Evolutionary conservation across 371 early-diverging fungal species (phyloP).

Genomic region (Mortierella sp.): DNA sequence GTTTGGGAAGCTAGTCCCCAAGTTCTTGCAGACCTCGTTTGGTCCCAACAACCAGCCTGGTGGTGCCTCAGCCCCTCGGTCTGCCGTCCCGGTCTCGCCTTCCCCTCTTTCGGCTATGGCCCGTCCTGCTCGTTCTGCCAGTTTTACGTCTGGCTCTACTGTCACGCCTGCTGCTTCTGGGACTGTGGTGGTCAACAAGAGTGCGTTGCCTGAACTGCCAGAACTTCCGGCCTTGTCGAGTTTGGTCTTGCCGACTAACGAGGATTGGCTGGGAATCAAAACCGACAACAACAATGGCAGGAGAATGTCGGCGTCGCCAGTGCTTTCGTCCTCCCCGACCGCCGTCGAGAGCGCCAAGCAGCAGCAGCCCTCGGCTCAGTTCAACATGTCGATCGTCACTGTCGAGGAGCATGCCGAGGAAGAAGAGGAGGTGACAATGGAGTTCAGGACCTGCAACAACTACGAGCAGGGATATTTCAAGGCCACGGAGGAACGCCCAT

Average conservation of each 20-base stretch:
- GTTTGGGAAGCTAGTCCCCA: conserved; percentile 51
- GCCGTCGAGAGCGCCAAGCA: not conserved
- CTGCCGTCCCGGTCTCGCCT: conserved; percentile 16
- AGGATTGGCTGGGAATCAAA: not conserved
- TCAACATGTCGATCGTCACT: not conserved
- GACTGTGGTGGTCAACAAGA: not conserved
- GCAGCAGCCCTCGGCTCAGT: not conserved
- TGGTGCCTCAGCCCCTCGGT: conserved; percentile 13
- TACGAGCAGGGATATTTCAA: not conserved
- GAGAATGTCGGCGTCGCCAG: not conserved
- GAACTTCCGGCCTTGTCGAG: not conserved
- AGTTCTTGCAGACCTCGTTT: conserved; percentile 41
- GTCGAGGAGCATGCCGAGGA: not conserved
- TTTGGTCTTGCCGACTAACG: not conserved
- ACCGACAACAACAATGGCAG: not conserved
- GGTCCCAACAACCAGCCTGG: conserved; percentile 10
- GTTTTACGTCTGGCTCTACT: conserved; percentile 11
- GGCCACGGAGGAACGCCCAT: not conserved
- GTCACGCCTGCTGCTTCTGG: not conserved
- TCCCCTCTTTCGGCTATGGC: conserved; percentile 10
- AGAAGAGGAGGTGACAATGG: not conserved
- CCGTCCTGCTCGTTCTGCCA: conserved; percentile 27
- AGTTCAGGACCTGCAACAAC: not conserved
- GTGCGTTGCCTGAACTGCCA: not conserved
- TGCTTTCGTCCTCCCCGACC: not conserved